phyloP scores from a whole-genome alignment of 805 yeast species.

The Candida dajiaensis region DNA sequence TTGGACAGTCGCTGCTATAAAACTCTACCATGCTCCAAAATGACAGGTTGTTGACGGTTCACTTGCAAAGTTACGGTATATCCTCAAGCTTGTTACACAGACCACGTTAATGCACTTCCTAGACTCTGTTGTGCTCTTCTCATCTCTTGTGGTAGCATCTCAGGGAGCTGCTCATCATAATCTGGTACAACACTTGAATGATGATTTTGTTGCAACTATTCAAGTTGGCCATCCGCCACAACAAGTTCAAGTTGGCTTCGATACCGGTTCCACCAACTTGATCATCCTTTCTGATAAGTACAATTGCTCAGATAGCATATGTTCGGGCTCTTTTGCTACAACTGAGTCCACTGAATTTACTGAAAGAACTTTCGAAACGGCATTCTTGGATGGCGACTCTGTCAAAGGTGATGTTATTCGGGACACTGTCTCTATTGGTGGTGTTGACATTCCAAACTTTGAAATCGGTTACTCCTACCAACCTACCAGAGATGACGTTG shows the following conservation, averaged over 20 bases:
- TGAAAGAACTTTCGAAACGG: slow-evolving; percentile 1
- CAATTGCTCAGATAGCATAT: neutral
- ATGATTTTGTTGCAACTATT: slow-evolving; percentile 1
- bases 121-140: neutral
- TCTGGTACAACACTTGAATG: neutral
- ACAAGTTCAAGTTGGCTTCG: slow-evolving; percentile 7
- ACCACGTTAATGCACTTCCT: neutral
- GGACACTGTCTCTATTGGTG: slow-evolving; percentile 11
- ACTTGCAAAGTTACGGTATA: neutral
- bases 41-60: neutral
- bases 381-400: slow-evolving; percentile 8
- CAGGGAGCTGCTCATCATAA: neutral
- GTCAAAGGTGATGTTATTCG: slow-evolving; percentile 4
- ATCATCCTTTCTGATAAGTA: slow-evolving; percentile 1
- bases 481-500: slow-evolving; percentile 2
- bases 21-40: neutral
- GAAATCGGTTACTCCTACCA: slow-evolving; percentile 2
- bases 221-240: slow-evolving; percentile 16
- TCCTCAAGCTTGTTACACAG: neutral
- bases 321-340: slow-evolving; percentile 5
- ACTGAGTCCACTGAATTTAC: slow-evolving; percentile 1
- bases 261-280: slow-evolving; percentile 17
- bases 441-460: neutral
- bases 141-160: neutral
- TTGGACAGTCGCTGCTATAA: neutral